These are phyloP conservation scores for Suhomyces xylopsoci DNA, from an alignment of 805 yeast genomes.

Conservation along the genomic window DNA sequence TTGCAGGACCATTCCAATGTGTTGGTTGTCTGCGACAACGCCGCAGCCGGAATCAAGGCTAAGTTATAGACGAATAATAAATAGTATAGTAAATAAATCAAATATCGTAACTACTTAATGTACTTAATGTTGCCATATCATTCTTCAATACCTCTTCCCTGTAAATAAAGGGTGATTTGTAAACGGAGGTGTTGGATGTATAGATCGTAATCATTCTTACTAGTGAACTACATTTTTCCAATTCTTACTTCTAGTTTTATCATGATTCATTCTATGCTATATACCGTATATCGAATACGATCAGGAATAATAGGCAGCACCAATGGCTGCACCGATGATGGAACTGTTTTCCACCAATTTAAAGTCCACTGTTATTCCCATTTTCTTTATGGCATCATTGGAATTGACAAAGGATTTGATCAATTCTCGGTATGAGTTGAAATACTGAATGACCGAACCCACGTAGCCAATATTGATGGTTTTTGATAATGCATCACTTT, in stretches of 20 bases:
- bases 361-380: slow-evolving; percentile 35
- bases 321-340: slow-evolving; percentile 53
- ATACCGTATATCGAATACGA: neutral
- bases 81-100: no score
- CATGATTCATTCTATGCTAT: neutral
- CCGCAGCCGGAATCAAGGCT: slow-evolving; percentile 39
- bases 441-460: slow-evolving; percentile 51
- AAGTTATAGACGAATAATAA: slow-evolving; percentile 23
- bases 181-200: no score
- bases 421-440: slow-evolving; percentile 34
- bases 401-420: slow-evolving; percentile 21
- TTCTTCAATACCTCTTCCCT: no score
- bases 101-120: no score
- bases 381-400: slow-evolving; percentile 19
- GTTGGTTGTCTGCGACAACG: slow-evolving; percentile 46
- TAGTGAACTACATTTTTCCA: neutral
- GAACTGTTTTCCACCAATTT: slow-evolving; percentile 45
- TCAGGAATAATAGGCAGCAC: slow-evolving; percentile 36
- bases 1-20: slow-evolving; percentile 47
- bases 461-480: slow-evolving; percentile 43
- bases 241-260: neutral
- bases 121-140: no score
- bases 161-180: no score
- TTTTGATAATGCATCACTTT: slow-evolving; percentile 11
- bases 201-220: no score